Base-by-base conservation (phyloP, 148 eudicot genomes). In the Vaccinium vitisidaea region DNA sequence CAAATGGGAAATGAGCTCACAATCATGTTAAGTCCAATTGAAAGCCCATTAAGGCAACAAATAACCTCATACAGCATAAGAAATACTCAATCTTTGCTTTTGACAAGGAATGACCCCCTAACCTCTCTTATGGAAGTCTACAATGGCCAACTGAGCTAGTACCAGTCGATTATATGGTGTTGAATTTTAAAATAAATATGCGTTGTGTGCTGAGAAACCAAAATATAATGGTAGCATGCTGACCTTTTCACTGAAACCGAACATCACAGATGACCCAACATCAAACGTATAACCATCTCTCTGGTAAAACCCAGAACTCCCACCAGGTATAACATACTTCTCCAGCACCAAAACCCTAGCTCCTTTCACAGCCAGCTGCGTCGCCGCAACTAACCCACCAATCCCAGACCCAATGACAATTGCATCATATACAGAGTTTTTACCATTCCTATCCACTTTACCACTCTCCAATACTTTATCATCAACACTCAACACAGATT, bases 261-360 rank as follows among this genome's bases (percentile, higher is more conserved):
- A 95, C 99, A 97, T 97, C 48, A 97, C 99, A 50, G 99, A 97
- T 53, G 98, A 95, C 55, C 99, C 99, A 83, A 97, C 98, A 91
- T 97, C 99, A 80, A 95, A 97, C 46, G 90, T 94, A 90, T 90
- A 97, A 8, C 98, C 99, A 89, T 94, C 99, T 87, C 95, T 94
- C 91, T 94, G 84, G 81, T 94, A 97, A 90, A 85, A 97, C 82
- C 95, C 99, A 81, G 99, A 94, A 87, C 99, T 97, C 27, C 99
- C 99, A 85, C 98, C 99, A 87, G 98, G 99, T 83, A 97, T 94
- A 78, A 97, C 93, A 90, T 97, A 97, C 90, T 97, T 97, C 92
- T 97, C 99, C 76, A 95, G 86, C 50, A 95, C 98, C 91, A 97
- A 91, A 90, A 97, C 99, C 85, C 87, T 91, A 15, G 98, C 99